These are phyloP conservation scores for Mycena indigotica DNA, from an alignment of 768 basidiomycete genomes.

Conservation along the genomic window DNA sequence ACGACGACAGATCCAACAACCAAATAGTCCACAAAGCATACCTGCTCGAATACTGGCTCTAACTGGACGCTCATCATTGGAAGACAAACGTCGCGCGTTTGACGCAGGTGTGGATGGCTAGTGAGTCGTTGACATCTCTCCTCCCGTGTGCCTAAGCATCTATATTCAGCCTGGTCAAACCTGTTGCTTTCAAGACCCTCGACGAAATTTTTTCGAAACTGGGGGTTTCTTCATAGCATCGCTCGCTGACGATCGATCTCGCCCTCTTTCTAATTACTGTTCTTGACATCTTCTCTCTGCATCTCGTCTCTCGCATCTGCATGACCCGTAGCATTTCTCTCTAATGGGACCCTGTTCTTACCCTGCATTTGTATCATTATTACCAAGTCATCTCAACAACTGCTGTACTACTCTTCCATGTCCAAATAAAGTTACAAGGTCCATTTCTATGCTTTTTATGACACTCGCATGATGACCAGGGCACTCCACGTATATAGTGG, in stretches of 20 bases:
- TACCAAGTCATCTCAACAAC: too few relatives aligned
- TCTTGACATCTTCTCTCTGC: background rate
- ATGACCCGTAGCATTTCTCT: too few relatives aligned
- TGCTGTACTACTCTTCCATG: background rate
- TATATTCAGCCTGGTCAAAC: slow-evolving; percentile 87
- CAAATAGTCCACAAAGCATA: slow-evolving; percentile 21
- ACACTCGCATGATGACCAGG: slow-evolving; percentile 58
- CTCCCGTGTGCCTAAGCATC: slow-evolving; percentile 8
- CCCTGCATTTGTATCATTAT: too few relatives aligned
- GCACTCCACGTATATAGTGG: slow-evolving; percentile 97
- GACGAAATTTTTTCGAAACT: slow-evolving; percentile 82
- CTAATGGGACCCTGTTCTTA: too few relatives aligned
- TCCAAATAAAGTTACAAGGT: background rate
- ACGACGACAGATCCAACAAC: slow-evolving; percentile 31
- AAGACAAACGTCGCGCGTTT: slow-evolving; percentile 90
- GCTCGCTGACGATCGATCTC: background rate
- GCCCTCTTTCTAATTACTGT: background rate
- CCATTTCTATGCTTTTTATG: background rate
- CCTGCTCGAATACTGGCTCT: slow-evolving; percentile 75
- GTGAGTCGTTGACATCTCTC: slow-evolving; percentile 51
- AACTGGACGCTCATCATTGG: slow-evolving; percentile 91
- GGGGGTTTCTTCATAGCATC: slow-evolving; percentile 43
- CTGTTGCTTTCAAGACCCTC: slow-evolving; percentile 90
- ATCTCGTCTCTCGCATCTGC: too few relatives aligned
- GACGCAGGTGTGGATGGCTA: slow-evolving; percentile 95